phyloP scores from a whole-genome alignment of 164 flowering plant species.

The Piper betle region DNA sequence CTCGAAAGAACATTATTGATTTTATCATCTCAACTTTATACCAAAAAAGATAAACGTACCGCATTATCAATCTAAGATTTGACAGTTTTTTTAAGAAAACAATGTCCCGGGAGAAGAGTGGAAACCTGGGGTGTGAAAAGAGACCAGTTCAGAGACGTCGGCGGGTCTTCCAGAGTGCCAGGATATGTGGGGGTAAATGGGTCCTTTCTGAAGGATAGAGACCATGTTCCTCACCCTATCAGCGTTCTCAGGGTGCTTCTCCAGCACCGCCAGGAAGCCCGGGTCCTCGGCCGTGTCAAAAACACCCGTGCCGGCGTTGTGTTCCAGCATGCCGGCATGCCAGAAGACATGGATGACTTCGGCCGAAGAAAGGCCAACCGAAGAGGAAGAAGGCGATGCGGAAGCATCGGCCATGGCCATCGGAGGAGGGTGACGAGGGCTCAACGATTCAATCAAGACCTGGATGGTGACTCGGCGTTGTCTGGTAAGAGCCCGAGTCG shows the following conservation, averaged over 20 bases:
- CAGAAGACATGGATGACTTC: slow-evolving; percentile 53
- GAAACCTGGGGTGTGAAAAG: slow-evolving; percentile 70
- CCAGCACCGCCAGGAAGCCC: slow-evolving; percentile 69
- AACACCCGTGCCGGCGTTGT: slow-evolving; percentile 64
- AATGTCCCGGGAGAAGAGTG: too few relatives aligned
- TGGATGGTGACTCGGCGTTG: too few relatives aligned
- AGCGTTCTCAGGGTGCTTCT: slow-evolving; percentile 81
- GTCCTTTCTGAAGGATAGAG: slow-evolving; percentile 71
- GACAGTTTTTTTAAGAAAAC: not conserved
- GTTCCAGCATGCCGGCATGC: slow-evolving; percentile 78
- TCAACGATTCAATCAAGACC: not conserved
- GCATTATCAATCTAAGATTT: too few relatives aligned
- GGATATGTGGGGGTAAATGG: slow-evolving; percentile 57
- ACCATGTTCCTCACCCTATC: slow-evolving; percentile 79
- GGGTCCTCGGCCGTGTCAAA: slow-evolving; percentile 70
- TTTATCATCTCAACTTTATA: too few relatives aligned
- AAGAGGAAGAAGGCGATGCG: slow-evolving; percentile 8
- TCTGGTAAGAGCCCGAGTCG: too few relatives aligned
- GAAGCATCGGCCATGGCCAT: not conserved
- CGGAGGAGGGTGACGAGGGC: not conserved
- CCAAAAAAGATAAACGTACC: too few relatives aligned
- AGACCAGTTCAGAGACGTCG: slow-evolving; percentile 42
- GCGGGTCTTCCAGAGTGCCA: slow-evolving; percentile 74
- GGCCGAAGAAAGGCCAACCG: not conserved
- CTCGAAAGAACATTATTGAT: too few relatives aligned